A percentile compares a stretch with the other conserved stretches of the same genome.
Conservation (phyloP, 192 early-diverging fungal genomes). For the Backusella tarrabulga region DNA sequence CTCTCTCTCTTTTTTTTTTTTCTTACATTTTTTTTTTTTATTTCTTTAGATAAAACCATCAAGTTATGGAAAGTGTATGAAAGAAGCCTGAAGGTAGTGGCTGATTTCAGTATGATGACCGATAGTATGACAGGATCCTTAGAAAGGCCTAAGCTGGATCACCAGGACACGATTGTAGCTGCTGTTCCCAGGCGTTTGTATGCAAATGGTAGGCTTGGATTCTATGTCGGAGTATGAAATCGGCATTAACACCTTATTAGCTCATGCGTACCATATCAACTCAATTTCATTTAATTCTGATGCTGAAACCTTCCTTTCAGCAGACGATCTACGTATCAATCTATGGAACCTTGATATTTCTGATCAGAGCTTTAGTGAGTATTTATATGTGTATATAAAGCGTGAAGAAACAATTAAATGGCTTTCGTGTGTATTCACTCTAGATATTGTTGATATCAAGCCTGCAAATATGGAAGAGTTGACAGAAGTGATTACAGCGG, state of each 20-base stretch:
- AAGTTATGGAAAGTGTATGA: slow-evolving; percentile 99
- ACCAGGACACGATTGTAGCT: slow-evolving; percentile 95
- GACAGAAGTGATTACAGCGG: no score
- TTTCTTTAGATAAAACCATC: slow-evolving; percentile 89
- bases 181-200: slow-evolving; percentile 95
- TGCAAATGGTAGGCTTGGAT: slow-evolving; percentile 59
- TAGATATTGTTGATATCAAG: slow-evolving; percentile 99
- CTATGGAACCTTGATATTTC: slow-evolving; percentile 98
- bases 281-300: slow-evolving; percentile 99
- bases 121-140: slow-evolving; percentile 42
- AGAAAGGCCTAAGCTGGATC: slow-evolving; percentile 82
- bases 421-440: background rate
- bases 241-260: slow-evolving; percentile 35
- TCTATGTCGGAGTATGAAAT: background rate
- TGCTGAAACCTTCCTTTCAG: slow-evolving; percentile 95
- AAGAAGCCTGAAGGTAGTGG: slow-evolving; percentile 92
- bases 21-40: no score
- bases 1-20: no score
- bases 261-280: slow-evolving; percentile 99
- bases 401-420: background rate
- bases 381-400: background rate
- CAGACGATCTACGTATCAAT: slow-evolving; percentile 98
- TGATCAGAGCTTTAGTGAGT: slow-evolving; percentile 94
- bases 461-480: slow-evolving; percentile 91
- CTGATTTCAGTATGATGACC: slow-evolving; percentile 78